phyloP scores from a whole-genome alignment of 2,329 filamentous ascomycete species.

The Blastomyces gilchristii region DNA sequence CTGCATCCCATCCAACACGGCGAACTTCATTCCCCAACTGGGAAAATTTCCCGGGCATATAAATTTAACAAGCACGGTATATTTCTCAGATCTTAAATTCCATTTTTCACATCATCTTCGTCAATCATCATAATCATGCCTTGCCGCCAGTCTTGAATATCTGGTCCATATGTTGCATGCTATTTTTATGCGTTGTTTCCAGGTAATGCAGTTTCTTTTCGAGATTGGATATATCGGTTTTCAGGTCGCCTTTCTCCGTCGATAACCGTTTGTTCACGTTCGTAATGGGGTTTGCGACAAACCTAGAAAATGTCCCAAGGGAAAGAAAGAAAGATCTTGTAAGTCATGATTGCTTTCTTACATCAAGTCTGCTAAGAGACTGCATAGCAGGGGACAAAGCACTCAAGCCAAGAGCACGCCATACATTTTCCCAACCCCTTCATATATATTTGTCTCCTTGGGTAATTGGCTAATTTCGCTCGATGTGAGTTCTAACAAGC shows the following conservation, averaged over 20 bases:
- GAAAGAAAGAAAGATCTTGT: background rate
- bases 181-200: constrained; percentile 92
- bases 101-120: background rate
- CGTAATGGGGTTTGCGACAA: constrained; percentile 64
- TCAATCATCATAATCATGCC: constrained; percentile 14
- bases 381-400: background rate
- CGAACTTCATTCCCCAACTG: background rate
- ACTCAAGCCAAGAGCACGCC: constrained; percentile 20
- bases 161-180: constrained; percentile 78
- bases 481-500: constrained; percentile 76
- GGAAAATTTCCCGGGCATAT: background rate
- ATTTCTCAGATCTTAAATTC: background rate
- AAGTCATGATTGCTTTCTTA: background rate
- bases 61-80: background rate
- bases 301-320: constrained; percentile 50
- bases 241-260: constrained; percentile 61
- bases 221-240: constrained; percentile 67
- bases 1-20: background rate
- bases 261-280: constrained; percentile 67
- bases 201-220: constrained; percentile 86
- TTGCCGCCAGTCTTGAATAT: constrained; percentile 56
- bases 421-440: constrained; percentile 95
- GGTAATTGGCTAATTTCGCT: constrained; percentile 73
- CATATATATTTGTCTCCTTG: constrained; percentile 69
- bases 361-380: background rate